These are phyloP conservation scores for Telfairia occidentalis DNA, from an alignment of 331 rosid genomes.

Conservation along the genomic window DNA sequence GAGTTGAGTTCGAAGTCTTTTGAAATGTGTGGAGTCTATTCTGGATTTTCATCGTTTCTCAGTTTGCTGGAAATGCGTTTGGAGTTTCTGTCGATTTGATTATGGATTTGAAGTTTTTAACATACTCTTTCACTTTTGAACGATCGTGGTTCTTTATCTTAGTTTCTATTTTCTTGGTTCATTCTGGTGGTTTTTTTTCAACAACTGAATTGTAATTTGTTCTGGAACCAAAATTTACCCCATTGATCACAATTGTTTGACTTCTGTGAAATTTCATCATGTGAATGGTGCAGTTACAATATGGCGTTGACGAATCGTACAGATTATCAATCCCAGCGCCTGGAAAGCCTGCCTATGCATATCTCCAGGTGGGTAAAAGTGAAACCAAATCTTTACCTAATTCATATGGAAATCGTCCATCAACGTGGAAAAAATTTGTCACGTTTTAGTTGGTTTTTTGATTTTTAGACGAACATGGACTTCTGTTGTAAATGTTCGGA, in stretches of 20 bases:
- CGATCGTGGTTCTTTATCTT: neutral
- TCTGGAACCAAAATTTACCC: neutral
- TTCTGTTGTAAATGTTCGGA: neutral
- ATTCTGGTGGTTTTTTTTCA: neutral
- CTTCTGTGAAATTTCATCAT: neutral
- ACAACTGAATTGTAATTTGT: neutral
- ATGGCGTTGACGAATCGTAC: constrained; percentile 32
- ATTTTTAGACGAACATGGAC: neutral
- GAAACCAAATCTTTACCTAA: neutral
- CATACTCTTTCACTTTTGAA: neutral
- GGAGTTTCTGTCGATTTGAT: neutral
- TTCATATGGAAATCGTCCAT: neutral
- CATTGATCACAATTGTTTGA: neutral
- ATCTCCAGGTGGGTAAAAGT: constrained; percentile 22
- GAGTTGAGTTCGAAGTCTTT: neutral
- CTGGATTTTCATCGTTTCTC: neutral
- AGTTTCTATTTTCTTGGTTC: neutral
- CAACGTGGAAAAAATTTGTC: neutral
- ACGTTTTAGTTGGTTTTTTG: neutral
- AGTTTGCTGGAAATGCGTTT: neutral
- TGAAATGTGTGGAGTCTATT: neutral
- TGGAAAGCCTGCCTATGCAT: constrained; percentile 19
- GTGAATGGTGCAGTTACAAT: constrained; percentile 21
- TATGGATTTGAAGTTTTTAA: neutral
- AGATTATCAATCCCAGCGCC: constrained; percentile 23